Evolutionary conservation across 768 basidiomycete species (phyloP), one percentile per base, ranked within the genome.

Genomic region (Phanerochaete sordida): DNA sequence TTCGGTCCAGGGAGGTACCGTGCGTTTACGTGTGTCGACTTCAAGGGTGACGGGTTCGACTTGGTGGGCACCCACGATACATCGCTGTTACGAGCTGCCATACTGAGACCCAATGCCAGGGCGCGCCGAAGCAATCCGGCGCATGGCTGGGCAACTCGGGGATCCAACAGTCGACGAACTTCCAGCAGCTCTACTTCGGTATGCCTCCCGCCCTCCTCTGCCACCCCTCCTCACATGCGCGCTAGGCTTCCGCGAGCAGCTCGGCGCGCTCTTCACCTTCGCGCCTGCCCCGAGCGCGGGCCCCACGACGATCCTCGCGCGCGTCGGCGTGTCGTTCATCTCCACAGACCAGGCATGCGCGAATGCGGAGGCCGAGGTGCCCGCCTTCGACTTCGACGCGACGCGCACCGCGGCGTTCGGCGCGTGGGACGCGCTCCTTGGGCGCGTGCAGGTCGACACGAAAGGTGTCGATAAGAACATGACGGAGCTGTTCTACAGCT

Each of bases 251-350:
- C 68, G 75, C 15, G 75, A 77, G n/a, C 77, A 84, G 64, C 70
- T 82, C 51, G 84, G 85, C 13, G 83, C 79, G 1, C 63, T 85
- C 8, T 71, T 85, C 50, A 81, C 81, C 0, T 85, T 84, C 71
- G 67, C 67, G 0, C 81, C 79, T 5, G 72, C 76, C 24, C 76
- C 79, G 0, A 57, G 65, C 26, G 5, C 11, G 59, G 64, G 61
- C n/a, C 60, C 66, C 9, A 81, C 80, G 0, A 73, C 77, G 1
- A 81, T 88, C 59, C 74, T 85, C 23, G 84, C 76, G 1, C 81
- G 85, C n/a, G 79, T 83, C 3, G 85, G 86, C n/a, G 79, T 88
- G 6, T 86, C 85, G 0, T 79, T 87, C 63, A 82, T 87, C 54
- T 87, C 85, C 3, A 73, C 75, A 23, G 76, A 76, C 1, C 85